Percentiles rank a stretch among this genome's conserved stretches.
Conservation (phyloP, 805 yeast genomes). For the Sugiyamaella chiloensis region DNA sequence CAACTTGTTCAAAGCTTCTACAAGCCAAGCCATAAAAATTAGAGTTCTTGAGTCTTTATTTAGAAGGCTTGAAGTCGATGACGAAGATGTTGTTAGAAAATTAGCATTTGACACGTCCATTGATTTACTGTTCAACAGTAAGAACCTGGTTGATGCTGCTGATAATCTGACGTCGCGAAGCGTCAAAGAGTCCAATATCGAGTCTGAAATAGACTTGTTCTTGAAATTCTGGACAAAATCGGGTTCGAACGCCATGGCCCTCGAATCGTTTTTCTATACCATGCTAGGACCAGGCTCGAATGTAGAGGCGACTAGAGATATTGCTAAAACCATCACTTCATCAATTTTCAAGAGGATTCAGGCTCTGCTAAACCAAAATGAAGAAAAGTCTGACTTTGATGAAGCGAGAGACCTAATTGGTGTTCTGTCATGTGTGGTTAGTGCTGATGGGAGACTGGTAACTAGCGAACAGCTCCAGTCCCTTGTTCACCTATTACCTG, state of each 20-base stretch:
- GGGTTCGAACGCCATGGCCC: neutral
- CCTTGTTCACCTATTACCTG: neutral
- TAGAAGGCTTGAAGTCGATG: slow-evolving; percentile 65
- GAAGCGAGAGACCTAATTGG: neutral
- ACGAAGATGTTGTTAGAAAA: slow-evolving; percentile 38
- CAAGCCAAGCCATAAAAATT: slow-evolving; percentile 31
- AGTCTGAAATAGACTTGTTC: neutral
- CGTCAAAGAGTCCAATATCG: neutral
- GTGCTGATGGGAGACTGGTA: slow-evolving; percentile 10
- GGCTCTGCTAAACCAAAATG: neutral
- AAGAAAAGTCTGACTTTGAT: neutral
- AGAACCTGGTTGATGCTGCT: slow-evolving; percentile 38
- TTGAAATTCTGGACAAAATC: neutral
- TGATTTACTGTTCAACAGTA: slow-evolving; percentile 35
- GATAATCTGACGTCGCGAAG: slow-evolving; percentile 38
- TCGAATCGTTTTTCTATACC: neutral
- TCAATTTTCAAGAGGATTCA: neutral
- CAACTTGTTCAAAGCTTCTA: slow-evolving; percentile 14
- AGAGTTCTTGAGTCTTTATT: slow-evolving; percentile 52
- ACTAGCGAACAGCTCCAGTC: slow-evolving; percentile 7
- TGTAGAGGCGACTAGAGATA: neutral
- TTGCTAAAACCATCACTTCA: neutral
- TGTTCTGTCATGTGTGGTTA: neutral
- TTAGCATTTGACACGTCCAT: slow-evolving; percentile 1
- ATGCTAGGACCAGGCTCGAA: neutral